Evolutionary conservation across 2,329 filamentous ascomycete species (phyloP), one percentile per base, ranked within the genome.

Genomic region (Colletotrichum sansevieriae): DNA sequence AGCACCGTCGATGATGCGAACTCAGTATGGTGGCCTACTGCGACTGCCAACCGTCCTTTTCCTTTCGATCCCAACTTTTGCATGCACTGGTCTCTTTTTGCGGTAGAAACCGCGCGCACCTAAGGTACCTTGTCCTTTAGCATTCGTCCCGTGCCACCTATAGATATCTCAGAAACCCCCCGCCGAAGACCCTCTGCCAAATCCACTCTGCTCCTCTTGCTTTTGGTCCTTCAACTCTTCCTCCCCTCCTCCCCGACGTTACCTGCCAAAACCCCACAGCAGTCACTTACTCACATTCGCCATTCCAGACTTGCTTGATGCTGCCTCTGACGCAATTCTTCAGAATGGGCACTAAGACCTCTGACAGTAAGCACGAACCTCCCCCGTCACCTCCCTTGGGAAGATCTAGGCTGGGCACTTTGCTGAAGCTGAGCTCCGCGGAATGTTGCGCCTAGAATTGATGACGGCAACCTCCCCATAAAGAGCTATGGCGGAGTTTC

Each of bases 1-100:
- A 52, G 63, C 49, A 46, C 52, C 66, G 25, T 64, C 52, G 39
- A 65, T 69, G 66, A 69, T 66, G 66, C 62, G 65, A 68, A 65
- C 62, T 59, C 65, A 60, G 49, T 65, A 49, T 54, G 65, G 37
- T 43, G 55, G 44, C 29, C 44, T 12, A 18, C 18, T 47, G 4
- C 47, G 20, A 44, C 1, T 47, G 8, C 44, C 20, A n/a, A 15
- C 49, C 49, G n/a, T 18, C 25, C 52, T 39, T 15, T 37, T 39
- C 44, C 29, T 13, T 55, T 54, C 39, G 54, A 60, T 66, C 49
- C 56, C 55, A 60, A 51, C 41, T 60, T 47, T 39, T 63, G 59
- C 37, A 49, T 52, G 59, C 47, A 18, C 41, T 51, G 47, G 35
- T 39, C 49, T 57, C 46, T n/a, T 59, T 55, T 55, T 51, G 56